phyloP scores from a whole-genome alignment of 352 stramenopile species.

The Phytophthora cactorum region DNA sequence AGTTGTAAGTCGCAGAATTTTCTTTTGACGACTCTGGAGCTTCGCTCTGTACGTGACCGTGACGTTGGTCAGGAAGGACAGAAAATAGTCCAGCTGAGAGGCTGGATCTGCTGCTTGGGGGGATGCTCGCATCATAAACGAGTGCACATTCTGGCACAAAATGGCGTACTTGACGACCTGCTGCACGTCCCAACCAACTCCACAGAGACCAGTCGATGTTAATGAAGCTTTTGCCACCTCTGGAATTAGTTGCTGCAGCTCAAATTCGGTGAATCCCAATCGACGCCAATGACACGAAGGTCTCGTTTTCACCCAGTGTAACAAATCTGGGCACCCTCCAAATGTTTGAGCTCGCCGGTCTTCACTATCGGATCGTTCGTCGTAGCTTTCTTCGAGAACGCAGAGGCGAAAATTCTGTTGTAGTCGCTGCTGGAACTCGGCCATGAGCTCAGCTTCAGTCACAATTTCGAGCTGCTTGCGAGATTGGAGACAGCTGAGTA shows the following conservation, averaged over 20 bases:
- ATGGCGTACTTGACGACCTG: conserved; percentile 6
- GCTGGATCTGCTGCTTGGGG: background rate
- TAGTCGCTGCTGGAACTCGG: conserved; percentile 39
- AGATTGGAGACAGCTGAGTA: conserved; percentile 43
- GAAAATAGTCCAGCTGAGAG: conserved; percentile 28
- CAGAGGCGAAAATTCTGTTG: conserved; percentile 55
- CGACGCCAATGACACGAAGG: conserved; percentile 32
- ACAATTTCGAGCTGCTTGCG: conserved; percentile 41
- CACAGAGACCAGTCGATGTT: conserved; percentile 15
- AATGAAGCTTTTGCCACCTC: conserved; percentile 21
- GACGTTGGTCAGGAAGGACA: conserved; percentile 37
- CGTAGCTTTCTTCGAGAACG: conserved; percentile 31
- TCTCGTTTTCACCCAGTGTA: conserved; percentile 31
- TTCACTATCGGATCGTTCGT: background rate
- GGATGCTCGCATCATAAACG: conserved; percentile 5
- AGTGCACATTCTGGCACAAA: conserved; percentile 24
- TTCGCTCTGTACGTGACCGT: conserved; percentile 7
- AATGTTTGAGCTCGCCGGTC: background rate
- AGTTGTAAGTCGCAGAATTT: conserved; percentile 14
- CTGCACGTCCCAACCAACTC: conserved; percentile 4
- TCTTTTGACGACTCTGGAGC: background rate
- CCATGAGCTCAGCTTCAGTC: conserved; percentile 38
- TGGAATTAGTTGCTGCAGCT: conserved; percentile 14
- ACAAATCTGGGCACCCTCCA: background rate
- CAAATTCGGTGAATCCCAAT: conserved; percentile 13